Conservation (phyloP, 164 flowering plant genomes). For the Chloranthus sessilifolius region DNA sequence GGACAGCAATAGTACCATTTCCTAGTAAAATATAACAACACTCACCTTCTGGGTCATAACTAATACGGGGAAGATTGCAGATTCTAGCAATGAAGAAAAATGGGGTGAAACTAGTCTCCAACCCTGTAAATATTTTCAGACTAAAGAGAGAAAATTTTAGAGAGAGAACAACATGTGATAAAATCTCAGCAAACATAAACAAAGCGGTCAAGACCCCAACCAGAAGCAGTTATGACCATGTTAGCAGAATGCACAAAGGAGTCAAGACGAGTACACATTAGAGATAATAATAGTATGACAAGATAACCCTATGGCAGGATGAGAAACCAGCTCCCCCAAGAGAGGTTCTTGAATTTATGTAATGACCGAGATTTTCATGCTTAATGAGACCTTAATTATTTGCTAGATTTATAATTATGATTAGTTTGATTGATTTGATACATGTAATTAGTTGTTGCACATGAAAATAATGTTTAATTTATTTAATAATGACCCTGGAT, state of each 20-base stretch:
- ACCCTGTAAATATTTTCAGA: constrained; percentile 41
- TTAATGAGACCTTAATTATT: no score
- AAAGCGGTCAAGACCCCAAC: constrained; percentile 1
- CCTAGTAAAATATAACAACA: constrained; percentile 1
- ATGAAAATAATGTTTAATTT: no score
- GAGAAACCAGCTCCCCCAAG: neutral
- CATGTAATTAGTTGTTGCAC: no score
- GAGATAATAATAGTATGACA: neutral
- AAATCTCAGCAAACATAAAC: neutral
- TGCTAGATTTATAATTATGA: no score
- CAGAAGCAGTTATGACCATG: neutral
- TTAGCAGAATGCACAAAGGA: neutral
- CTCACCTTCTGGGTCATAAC: constrained; percentile 66
- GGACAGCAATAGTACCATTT: neutral
- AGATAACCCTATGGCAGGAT: neutral
- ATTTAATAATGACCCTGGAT: no score
- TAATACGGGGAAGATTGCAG: constrained; percentile 69
- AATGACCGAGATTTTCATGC: no score
- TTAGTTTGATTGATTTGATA: no score
- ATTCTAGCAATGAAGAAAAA: constrained; percentile 53
- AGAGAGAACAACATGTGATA: neutral
- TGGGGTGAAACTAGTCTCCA: constrained; percentile 80
- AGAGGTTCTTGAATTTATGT: neutral
- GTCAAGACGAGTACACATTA: neutral
- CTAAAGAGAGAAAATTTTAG: constrained; percentile 4